phyloP scores from a whole-genome alignment of 1,139 yeast species.

The Zygoascus sp. region DNA sequence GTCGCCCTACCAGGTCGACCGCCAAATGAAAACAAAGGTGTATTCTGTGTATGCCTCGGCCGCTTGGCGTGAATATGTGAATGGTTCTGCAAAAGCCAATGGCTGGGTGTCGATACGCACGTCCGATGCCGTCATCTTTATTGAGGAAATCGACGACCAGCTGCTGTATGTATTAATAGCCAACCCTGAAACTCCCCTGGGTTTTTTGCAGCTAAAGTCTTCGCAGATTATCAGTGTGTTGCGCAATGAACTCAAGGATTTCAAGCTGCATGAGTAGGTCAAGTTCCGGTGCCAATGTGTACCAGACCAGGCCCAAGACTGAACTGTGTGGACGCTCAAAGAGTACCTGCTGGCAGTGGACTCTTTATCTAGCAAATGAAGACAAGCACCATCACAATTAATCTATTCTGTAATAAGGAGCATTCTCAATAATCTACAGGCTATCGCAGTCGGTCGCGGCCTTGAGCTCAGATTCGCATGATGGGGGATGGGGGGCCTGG shows the following conservation, averaged over 20 bases:
- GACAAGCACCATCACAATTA: no score
- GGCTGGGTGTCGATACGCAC: slow-evolving; percentile 28
- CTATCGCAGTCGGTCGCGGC: no score
- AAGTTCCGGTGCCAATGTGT: no score
- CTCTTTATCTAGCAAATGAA: no score
- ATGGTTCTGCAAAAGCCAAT: slow-evolving; percentile 4
- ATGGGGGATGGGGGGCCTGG: no score
- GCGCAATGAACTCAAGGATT: slow-evolving; percentile 25
- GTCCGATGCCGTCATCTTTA: slow-evolving; percentile 27
- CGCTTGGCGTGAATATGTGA: slow-evolving; percentile 28
- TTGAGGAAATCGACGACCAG: slow-evolving; percentile 21
- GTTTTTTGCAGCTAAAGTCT: slow-evolving; percentile 24
- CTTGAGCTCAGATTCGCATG: no score
- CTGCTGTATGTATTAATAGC: slow-evolving; percentile 28
- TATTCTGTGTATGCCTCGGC: slow-evolving; percentile 30
- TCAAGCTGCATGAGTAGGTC: slow-evolving; percentile 5
- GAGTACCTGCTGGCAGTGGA: no score
- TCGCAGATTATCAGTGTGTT: slow-evolving; percentile 26
- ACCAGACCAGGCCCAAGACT: no score
- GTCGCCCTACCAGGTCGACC: slow-evolving; percentile 26
- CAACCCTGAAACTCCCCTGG: slow-evolving; percentile 29
- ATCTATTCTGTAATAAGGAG: no score
- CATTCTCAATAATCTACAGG: no score
- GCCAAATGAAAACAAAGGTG: slow-evolving; percentile 30
- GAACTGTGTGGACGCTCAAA: no score